These are phyloP conservation scores for Pichia sp. DNA, from an alignment of 1,139 yeast species.

Conservation along the genomic window DNA sequence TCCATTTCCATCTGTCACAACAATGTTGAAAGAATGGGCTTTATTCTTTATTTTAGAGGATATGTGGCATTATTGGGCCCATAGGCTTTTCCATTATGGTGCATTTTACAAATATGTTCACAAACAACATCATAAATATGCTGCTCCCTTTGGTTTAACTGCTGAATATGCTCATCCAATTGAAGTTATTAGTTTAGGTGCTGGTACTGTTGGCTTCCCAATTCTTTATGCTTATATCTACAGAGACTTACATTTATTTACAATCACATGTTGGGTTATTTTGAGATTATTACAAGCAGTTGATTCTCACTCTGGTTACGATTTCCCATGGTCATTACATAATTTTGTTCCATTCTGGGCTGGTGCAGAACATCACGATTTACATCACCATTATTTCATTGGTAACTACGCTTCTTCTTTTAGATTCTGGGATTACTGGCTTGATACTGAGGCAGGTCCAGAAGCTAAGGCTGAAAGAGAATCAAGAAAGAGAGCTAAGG, in stretches of 20 bases:
- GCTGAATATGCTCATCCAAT: conserved; percentile 98
- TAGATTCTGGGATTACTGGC: conserved; percentile 87
- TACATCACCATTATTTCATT: conserved; percentile 84
- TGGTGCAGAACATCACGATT: conserved; percentile 97
- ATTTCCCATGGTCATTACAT: conserved; percentile 94
- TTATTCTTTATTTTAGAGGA: conserved; percentile 84
- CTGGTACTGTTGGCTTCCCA: conserved; percentile 95
- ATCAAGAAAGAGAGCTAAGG: conserved; percentile 46
- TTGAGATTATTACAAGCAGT: conserved; percentile 88
- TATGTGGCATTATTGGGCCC: conserved; percentile 95
- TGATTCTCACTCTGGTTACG: conserved; percentile 96
- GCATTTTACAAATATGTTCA: conserved; percentile 86
- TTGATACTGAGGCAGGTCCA: conserved; percentile 82
- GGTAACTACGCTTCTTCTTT: conserved; percentile 94
- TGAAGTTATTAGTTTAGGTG: conserved; percentile 86
- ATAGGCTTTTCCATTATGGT: conserved; percentile 82
- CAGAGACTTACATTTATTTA: conserved; percentile 70
- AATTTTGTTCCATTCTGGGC: conserved; percentile 95
- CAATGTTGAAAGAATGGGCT: conserved; percentile 59
- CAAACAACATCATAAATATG: conserved; percentile 94
- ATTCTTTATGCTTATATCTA: conserved; percentile 61
- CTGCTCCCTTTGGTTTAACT: conserved; percentile 95
- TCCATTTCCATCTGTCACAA: conserved; percentile 70
- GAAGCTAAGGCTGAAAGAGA: conserved; percentile 63
- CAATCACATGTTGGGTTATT: conserved; percentile 79